A percentile compares a stretch with the other conserved stretches of the same genome.
Evolutionary conservation across 2,329 filamentous ascomycete species (phyloP).

Genomic region (Fusarium verticillioides): DNA sequence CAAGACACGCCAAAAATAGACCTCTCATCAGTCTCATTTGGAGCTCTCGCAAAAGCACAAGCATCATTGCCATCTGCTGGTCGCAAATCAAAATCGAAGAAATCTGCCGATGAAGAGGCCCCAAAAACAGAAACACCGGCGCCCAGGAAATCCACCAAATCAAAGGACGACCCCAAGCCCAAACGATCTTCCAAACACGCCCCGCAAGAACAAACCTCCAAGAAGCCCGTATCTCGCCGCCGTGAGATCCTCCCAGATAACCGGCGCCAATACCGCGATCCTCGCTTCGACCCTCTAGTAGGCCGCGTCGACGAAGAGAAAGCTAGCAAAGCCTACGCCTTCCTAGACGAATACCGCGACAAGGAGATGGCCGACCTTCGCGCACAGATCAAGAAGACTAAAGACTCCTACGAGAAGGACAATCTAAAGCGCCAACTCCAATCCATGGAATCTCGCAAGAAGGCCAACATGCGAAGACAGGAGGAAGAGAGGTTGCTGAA

Average conservation of each 20-base stretch:
- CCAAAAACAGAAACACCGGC: slow-evolving; percentile 44
- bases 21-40: slow-evolving; percentile 79
- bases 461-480: slow-evolving; percentile 76
- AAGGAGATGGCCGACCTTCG: slow-evolving; percentile 84
- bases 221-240: slow-evolving; percentile 82
- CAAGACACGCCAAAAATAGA: slow-evolving; percentile 54
- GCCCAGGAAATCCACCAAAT: slow-evolving; percentile 50
- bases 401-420: slow-evolving; percentile 73
- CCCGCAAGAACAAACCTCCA: slow-evolving; percentile 83
- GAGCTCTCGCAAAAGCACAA: slow-evolving; percentile 89
- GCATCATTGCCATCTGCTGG: slow-evolving; percentile 64
- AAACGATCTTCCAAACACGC: slow-evolving; percentile 83
- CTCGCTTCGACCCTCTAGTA: slow-evolving; percentile 81
- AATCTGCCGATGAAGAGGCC: slow-evolving; percentile 23
- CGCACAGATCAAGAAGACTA: slow-evolving; percentile 71
- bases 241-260: slow-evolving; percentile 74
- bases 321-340: slow-evolving; percentile 80
- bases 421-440: slow-evolving; percentile 77
- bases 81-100: slow-evolving; percentile 46
- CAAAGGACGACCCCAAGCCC: slow-evolving; percentile 43
- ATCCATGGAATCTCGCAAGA: slow-evolving; percentile 82
- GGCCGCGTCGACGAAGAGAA: slow-evolving; percentile 65
- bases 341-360: slow-evolving; percentile 86
- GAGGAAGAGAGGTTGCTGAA: slow-evolving; percentile 75
- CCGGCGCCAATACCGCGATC: slow-evolving; percentile 77